A percentile compares a stretch with the other conserved stretches of the same genome.
These are phyloP conservation scores for Saccharum hybrid DNA, from an alignment of 202 grass and related monocot genomes.

Conservation along the genomic window DNA sequence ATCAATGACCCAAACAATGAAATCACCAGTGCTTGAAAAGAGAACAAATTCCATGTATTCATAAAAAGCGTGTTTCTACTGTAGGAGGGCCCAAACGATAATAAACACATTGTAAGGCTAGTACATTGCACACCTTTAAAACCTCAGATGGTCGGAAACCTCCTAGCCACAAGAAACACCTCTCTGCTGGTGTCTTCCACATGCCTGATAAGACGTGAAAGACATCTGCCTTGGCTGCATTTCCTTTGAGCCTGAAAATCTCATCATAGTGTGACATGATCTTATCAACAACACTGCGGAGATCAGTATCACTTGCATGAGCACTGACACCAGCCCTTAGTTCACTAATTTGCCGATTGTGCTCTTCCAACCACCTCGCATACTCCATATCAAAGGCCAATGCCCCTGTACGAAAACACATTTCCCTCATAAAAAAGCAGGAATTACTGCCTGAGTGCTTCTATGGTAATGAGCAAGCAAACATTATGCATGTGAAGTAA, in stretches of 20 bases:
- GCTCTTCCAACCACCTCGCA: conserved; percentile 89
- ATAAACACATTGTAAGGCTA: conserved; percentile 24
- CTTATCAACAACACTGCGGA: conserved; percentile 70
- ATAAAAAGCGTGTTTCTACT: background rate
- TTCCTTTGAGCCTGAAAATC: conserved; percentile 83
- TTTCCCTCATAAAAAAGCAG: conserved; percentile 22
- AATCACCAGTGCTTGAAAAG: background rate
- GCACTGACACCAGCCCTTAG: conserved; percentile 84
- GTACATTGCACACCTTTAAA: conserved; percentile 68
- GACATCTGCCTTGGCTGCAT: conserved; percentile 88
- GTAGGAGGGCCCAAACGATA: conserved; percentile 27
- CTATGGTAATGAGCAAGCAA: conserved; percentile 28
- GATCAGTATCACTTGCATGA: conserved; percentile 85
- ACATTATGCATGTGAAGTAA: conserved; percentile 20
- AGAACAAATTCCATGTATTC: background rate
- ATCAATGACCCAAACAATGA: conserved; percentile 35
- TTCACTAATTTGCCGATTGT: conserved; percentile 87
- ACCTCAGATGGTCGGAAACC: conserved; percentile 90
- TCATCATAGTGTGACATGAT: conserved; percentile 90
- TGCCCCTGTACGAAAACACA: conserved; percentile 61
- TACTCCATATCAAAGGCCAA: conserved; percentile 95
- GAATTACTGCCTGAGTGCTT: conserved; percentile 26
- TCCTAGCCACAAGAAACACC: conserved; percentile 95
- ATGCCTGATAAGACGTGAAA: conserved; percentile 97
- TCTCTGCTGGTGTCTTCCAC: conserved; percentile 97